These are phyloP conservation scores for Vitrella brassicaformis DNA, from an alignment of 73 alveolate species.

Conservation along the genomic window DNA sequence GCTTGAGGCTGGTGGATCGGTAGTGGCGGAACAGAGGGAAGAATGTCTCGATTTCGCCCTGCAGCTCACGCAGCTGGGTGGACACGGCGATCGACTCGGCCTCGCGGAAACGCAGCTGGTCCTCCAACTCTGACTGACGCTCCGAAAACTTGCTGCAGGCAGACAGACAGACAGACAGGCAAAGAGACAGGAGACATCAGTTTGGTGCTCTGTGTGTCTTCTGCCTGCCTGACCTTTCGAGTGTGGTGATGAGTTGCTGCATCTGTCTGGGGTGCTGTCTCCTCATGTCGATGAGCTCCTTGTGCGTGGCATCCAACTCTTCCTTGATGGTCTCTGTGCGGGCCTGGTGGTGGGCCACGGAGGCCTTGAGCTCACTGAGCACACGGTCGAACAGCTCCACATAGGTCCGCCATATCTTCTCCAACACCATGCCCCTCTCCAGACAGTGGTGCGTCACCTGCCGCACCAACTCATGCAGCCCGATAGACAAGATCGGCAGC, in stretches of 20 bases:
- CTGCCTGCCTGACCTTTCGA: background rate
- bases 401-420: slow-evolving; percentile 36
- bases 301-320: background rate
- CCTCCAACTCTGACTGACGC: background rate
- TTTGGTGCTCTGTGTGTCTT: background rate
- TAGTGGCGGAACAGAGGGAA: background rate
- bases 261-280: slow-evolving; percentile 29
- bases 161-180: too few species aligned
- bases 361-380: slow-evolving; percentile 9
- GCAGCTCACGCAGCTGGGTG: background rate
- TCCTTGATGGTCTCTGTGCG: slow-evolving; percentile 14
- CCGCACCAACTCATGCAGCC: slow-evolving; percentile 17
- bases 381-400: slow-evolving; percentile 21
- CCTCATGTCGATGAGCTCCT: slow-evolving; percentile 12
- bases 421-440: slow-evolving; percentile 18
- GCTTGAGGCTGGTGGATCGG: background rate
- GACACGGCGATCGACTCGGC: too few species aligned
- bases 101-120: too few species aligned
- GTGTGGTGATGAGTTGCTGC: slow-evolving; percentile 19
- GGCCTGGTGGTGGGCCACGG: slow-evolving; percentile 17
- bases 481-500: slow-evolving; percentile 25
- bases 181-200: background rate
- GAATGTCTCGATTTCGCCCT: background rate
- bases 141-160: too few species aligned
- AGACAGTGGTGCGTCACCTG: slow-evolving; percentile 34